These are phyloP conservation scores for Colletotrichum spinosum DNA, from an alignment of 2,329 filamentous ascomycete genomes.

Conservation along the genomic window DNA sequence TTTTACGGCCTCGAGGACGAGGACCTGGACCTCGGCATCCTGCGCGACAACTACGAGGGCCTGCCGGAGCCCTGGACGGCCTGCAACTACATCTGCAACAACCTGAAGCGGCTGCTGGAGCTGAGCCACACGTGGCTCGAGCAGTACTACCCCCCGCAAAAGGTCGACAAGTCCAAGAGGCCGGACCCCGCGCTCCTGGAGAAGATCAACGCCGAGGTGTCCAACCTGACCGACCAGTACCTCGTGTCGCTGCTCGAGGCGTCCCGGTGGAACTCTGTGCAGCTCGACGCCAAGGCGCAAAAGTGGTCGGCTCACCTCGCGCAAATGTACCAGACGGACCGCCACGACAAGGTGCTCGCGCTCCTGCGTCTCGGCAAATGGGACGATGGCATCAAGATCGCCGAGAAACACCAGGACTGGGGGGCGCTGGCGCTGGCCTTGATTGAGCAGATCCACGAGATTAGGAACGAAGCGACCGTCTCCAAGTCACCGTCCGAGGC, in stretches of 20 bases:
- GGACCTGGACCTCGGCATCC: slow-evolving; percentile 72
- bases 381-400: slow-evolving; percentile 68
- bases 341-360: slow-evolving; percentile 63
- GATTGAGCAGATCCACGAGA: slow-evolving; percentile 61
- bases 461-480: slow-evolving; percentile 35
- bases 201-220: slow-evolving; percentile 60
- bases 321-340: slow-evolving; percentile 61
- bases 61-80: slow-evolving; percentile 91
- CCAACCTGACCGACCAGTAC: slow-evolving; percentile 65
- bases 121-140: slow-evolving; percentile 68
- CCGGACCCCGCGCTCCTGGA: slow-evolving; percentile 56
- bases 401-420: slow-evolving; percentile 68
- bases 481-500: slow-evolving; percentile 31
- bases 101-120: slow-evolving; percentile 69
- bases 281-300: slow-evolving; percentile 55
- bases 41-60: slow-evolving; percentile 72
- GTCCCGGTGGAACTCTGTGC: slow-evolving; percentile 61
- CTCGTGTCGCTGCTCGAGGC: slow-evolving; percentile 66
- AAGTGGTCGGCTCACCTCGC: slow-evolving; percentile 59
- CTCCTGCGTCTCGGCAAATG: slow-evolving; percentile 67
- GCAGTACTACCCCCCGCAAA: slow-evolving; percentile 53
- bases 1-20: slow-evolving; percentile 81
- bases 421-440: slow-evolving; percentile 67
- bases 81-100: slow-evolving; percentile 70
- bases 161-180: slow-evolving; percentile 42